phyloP scores from a whole-genome alignment of 164 flowering plant species.

The Stephania cephalantha region DNA sequence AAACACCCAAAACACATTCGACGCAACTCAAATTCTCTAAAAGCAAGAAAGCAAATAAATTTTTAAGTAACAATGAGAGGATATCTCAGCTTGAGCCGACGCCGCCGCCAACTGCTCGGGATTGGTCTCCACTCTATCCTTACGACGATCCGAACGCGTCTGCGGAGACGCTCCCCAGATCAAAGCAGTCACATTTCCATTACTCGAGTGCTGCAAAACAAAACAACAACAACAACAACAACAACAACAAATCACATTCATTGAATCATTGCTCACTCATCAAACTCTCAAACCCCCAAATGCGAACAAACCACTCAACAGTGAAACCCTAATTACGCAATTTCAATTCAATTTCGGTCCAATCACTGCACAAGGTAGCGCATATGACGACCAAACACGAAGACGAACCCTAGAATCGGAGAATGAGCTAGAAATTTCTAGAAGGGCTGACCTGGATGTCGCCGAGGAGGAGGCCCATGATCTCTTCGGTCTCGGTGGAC shows the following conservation, averaged over 20 bases:
- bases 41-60: not conserved
- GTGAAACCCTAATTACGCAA: not conserved
- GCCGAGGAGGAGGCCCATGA: conserved; percentile 97
- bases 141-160: conserved; percentile 84
- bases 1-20: conserved; percentile 1
- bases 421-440: too few relatives aligned
- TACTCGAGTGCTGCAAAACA: conserved; percentile 41
- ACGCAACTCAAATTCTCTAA: not conserved
- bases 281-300: not conserved
- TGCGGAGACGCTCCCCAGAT: conserved; percentile 99
- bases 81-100: conserved; percentile 96
- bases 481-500: conserved; percentile 93
- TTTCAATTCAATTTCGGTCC: not conserved
- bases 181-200: conserved; percentile 72
- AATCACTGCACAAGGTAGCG: not conserved
- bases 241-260: not conserved
- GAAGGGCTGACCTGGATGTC: conserved; percentile 59
- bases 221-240: not conserved
- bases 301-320: not conserved
- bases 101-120: conserved; percentile 99
- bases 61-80: conserved; percentile 29
- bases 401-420: too few relatives aligned
- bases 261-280: not conserved
- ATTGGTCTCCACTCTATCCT: conserved; percentile 95
- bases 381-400: not conserved